Conservation (phyloP, 1,139 yeast genomes). For the Geotrichum cucujoidarum region DNA sequence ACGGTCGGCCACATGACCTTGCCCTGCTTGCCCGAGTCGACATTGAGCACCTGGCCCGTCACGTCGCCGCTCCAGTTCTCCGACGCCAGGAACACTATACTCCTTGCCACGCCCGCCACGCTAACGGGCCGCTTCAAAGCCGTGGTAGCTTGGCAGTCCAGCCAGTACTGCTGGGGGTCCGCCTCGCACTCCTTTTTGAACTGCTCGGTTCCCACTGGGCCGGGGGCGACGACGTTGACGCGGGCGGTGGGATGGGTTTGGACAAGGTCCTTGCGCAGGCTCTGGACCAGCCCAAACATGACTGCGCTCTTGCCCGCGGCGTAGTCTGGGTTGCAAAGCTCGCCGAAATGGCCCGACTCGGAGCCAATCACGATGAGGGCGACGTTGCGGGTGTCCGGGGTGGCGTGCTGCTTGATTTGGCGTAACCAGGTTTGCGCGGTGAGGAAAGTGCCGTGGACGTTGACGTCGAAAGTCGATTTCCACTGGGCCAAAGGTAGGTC, state of each 20-base stretch:
- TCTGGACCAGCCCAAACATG: conserved; percentile 17
- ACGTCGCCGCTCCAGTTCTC: conserved; percentile 20
- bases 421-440: conserved; percentile 13
- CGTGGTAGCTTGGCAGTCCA: conserved; percentile 20
- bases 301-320: conserved; percentile 20
- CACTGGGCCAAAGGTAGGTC: conserved; percentile 18
- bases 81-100: conserved; percentile 19
- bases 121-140: conserved; percentile 17
- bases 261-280: conserved; percentile 17
- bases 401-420: conserved; percentile 9
- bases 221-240: conserved; percentile 21
- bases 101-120: conserved; percentile 18
- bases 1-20: conserved; percentile 18
- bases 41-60: conserved; percentile 18
- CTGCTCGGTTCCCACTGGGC: conserved; percentile 20
- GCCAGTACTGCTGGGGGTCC: conserved; percentile 17
- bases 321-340: conserved; percentile 20
- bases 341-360: conserved; percentile 20
- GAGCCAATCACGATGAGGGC: conserved; percentile 19
- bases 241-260: conserved; percentile 16
- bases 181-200: conserved; percentile 15
- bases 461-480: conserved; percentile 15
- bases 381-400: conserved; percentile 7
- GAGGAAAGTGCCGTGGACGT: conserved; percentile 18
- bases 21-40: conserved; percentile 20